Conservation (phyloP, 164 flowering plant genomes). For the Cinnamomum micranthum region DNA sequence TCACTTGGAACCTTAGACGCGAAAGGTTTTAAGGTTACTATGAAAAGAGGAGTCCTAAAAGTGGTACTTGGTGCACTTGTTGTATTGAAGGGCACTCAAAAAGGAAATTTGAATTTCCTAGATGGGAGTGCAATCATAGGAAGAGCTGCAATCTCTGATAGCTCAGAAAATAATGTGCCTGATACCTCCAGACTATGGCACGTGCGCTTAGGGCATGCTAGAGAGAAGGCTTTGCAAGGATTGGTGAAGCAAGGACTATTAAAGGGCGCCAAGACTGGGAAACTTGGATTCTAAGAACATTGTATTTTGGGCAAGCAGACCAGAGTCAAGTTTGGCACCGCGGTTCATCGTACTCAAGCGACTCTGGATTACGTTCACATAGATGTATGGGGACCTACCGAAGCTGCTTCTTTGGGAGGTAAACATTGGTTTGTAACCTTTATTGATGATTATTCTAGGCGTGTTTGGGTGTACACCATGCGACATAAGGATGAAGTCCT, state of each 20-base stretch:
- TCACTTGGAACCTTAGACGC: not conserved
- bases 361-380: constrained; percentile 8
- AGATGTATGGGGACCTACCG: not conserved
- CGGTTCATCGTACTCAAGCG: constrained; percentile 1
- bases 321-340: not conserved
- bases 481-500: not conserved
- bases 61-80: not conserved
- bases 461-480: not conserved
- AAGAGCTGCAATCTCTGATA: not conserved
- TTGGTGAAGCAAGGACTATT: not conserved
- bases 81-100: not conserved
- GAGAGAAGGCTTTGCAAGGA: not conserved
- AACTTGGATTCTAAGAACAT: not conserved
- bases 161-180: not conserved
- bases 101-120: not conserved
- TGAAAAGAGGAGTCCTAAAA: not conserved
- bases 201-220: not conserved
- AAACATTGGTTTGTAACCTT: not conserved
- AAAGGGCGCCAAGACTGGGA: not conserved
- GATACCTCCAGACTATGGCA: not conserved
- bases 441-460: not conserved
- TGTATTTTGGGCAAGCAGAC: constrained; percentile 11
- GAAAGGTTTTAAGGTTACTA: not conserved
- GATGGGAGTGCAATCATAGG: not conserved
- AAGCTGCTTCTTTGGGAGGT: too few species aligned